These are phyloP conservation scores for Erucastrum elatum DNA, from an alignment of 345 rosid genomes.

Conservation along the genomic window DNA sequence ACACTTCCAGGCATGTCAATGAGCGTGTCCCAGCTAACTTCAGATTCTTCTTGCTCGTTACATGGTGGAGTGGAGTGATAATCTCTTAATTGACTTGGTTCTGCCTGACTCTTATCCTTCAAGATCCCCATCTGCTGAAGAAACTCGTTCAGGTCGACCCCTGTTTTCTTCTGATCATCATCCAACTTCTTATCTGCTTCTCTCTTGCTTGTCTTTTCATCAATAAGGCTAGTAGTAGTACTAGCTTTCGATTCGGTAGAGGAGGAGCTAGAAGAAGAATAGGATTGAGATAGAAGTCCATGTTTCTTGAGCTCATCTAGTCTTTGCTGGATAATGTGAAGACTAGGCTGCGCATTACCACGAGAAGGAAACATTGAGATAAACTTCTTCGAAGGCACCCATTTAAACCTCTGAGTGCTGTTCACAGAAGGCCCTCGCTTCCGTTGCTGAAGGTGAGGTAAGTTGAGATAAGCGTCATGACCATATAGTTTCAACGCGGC, in stretches of 20 bases:
- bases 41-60: slow-evolving; percentile 43
- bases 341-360: slow-evolving; percentile 81
- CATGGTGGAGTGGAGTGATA: slow-evolving; percentile 25
- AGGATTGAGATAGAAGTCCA: slow-evolving; percentile 41
- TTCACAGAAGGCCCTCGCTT: slow-evolving; percentile 3
- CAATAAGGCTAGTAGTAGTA: slow-evolving; percentile 29
- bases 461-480: slow-evolving; percentile 77
- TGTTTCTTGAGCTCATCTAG: slow-evolving; percentile 76
- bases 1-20: slow-evolving; percentile 36
- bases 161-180: slow-evolving; percentile 56
- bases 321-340: slow-evolving; percentile 81
- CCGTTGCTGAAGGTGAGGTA: slow-evolving; percentile 73
- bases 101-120: slow-evolving; percentile 49
- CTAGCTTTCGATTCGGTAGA: slow-evolving; percentile 44
- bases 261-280: slow-evolving; percentile 45
- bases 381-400: slow-evolving; percentile 85
- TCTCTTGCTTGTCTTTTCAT: slow-evolving; percentile 32
- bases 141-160: slow-evolving; percentile 88
- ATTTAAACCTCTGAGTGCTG: slow-evolving; percentile 51
- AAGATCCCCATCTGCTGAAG: slow-evolving; percentile 84
- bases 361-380: slow-evolving; percentile 86
- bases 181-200: slow-evolving; percentile 30
- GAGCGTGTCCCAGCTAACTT: no score
- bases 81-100: slow-evolving; percentile 35
- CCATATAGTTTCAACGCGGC: slow-evolving; percentile 78